phyloP scores from a whole-genome alignment of 2,329 filamentous ascomycete genomes.

The Nannizzia gypsea region DNA sequence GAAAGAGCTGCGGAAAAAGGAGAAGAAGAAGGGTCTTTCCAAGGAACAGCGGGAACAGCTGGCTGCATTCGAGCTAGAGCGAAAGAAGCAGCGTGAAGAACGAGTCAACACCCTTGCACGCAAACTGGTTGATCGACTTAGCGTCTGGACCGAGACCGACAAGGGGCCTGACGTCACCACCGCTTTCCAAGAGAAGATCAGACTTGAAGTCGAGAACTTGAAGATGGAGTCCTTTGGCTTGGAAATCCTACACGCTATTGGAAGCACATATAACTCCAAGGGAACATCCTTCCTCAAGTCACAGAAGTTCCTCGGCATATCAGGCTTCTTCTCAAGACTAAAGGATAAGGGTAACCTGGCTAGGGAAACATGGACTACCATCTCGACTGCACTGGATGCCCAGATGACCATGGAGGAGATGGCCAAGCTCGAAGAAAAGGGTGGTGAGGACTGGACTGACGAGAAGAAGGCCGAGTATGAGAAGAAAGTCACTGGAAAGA shows the following conservation, averaged over 20 bases:
- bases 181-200: slow-evolving; percentile 88
- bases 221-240: slow-evolving; percentile 99
- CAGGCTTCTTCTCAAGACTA: slow-evolving; percentile 83
- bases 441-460: slow-evolving; percentile 95
- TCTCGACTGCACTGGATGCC: slow-evolving; percentile 88
- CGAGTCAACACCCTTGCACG: slow-evolving; percentile 71
- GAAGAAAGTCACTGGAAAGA: slow-evolving; percentile 92
- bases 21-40: slow-evolving; percentile 76
- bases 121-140: slow-evolving; percentile 81
- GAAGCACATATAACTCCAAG: slow-evolving; percentile 79
- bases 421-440: slow-evolving; percentile 87
- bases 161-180: slow-evolving; percentile 71
- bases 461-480: slow-evolving; percentile 95
- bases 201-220: slow-evolving; percentile 88
- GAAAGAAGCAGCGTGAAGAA: slow-evolving; percentile 72
- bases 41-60: slow-evolving; percentile 93
- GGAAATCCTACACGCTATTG: slow-evolving; percentile 91
- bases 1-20: slow-evolving; percentile 63
- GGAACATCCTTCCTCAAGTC: slow-evolving; percentile 78
- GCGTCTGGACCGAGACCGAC: slow-evolving; percentile 95
- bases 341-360: slow-evolving; percentile 95
- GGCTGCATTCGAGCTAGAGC: slow-evolving; percentile 75
- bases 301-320: slow-evolving; percentile 93
- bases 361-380: slow-evolving; percentile 98
- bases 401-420: slow-evolving; percentile 99